phyloP scores from a whole-genome alignment of 441 rosid genomes.

The Erodium chrysanthum region DNA sequence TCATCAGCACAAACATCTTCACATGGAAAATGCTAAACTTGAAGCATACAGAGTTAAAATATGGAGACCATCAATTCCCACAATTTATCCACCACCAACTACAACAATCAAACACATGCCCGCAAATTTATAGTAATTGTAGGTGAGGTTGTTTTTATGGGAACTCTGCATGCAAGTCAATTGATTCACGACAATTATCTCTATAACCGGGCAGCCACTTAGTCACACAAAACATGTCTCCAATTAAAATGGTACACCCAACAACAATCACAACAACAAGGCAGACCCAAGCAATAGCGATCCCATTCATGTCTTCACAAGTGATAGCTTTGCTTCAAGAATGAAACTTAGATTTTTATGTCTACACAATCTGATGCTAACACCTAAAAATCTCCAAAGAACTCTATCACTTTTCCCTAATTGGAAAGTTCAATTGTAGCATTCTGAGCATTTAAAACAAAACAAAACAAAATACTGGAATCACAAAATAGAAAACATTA shows the following conservation, averaged over 20 bases:
- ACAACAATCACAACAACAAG: not conserved
- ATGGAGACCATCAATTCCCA: not conserved
- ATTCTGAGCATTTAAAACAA: not conserved
- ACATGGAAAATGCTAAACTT: not conserved
- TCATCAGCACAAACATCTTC: not conserved
- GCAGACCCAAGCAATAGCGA: constrained; percentile 2
- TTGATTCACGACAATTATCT: not conserved
- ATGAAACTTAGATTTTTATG: not conserved
- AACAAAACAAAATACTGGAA: not conserved
- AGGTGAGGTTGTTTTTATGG: not conserved
- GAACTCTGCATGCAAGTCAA: not conserved
- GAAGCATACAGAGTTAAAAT: not conserved
- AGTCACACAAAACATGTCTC: constrained; percentile 5
- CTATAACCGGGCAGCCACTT: not conserved
- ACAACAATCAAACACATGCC: not conserved
- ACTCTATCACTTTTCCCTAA: not conserved
- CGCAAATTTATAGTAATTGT: not conserved
- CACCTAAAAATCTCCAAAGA: not conserved
- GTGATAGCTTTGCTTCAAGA: not conserved
- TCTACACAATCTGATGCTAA: not conserved
- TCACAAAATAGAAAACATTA: not conserved
- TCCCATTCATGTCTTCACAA: constrained; percentile 1
- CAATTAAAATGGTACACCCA: not conserved
- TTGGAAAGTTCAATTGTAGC: not conserved
- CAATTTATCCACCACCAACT: not conserved